Base-by-base conservation (phyloP, 176 grass and related monocot species). In the Carex cristatella region DNA sequence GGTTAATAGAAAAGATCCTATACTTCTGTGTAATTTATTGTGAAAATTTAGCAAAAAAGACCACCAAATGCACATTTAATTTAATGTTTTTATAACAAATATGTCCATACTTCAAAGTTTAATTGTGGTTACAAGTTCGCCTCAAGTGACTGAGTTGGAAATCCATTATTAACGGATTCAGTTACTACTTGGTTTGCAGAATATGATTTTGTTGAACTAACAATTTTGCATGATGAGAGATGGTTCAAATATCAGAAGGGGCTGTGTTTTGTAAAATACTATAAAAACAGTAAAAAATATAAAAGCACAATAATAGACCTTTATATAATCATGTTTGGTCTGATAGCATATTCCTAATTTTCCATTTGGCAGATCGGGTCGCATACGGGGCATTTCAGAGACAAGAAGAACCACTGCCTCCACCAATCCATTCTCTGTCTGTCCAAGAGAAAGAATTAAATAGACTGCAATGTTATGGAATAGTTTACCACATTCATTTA, bases 381-480 rank as follows among this genome's bases (percentile, higher is more conserved):
- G 86, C 88, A 98, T 73, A 67, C 93, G 93, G 38, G 96, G 96
- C 93, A 98, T 98, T 19, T 87, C 94, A 83, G 91, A 92, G 75
- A 98, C 82, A 81, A 98, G 91, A 86, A 95, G 89, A 55, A 90
- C 89, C 69, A 98, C 93, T 69, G 96, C 96, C 91, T 98, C 96
- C 10, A 98, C 96, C 81, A 98, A 86, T 44, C 96, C 96, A 66
- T 98, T 98, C 93, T 98, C 96, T 86, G 91, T 95, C 96, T 98
- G 86, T 69, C 80, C 63, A 57, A 83, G 61, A 67, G 11, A 83
- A 63, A 69, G 19, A 55, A 27, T 48, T 51, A 66, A 53, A n/a
- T 37, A 69, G 40, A 69, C 13, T 40, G 33, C 7, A 32, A 81
- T 61, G 4, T 35, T 62, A 81, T 37, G 37, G 58, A 42, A 65